Conservation (phyloP, 768 basidiomycete genomes). For the Amanita exitialis region DNA sequence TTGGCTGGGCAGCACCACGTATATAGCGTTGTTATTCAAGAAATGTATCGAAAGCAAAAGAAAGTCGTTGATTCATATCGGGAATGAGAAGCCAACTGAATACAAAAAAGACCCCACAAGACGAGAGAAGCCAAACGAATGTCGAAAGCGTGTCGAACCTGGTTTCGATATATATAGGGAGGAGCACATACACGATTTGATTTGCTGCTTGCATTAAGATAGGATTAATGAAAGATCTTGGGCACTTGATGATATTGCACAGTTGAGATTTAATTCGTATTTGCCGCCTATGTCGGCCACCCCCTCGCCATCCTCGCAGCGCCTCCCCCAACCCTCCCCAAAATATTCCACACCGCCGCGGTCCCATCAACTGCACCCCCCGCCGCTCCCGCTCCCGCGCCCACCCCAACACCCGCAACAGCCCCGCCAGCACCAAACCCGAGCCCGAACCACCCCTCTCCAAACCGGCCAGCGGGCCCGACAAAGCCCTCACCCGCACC, state of each 20-base stretch:
- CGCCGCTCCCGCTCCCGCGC: constrained; percentile 4
- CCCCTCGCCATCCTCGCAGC: constrained; percentile 69
- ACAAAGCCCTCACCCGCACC: constrained; percentile 61
- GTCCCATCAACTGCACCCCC: constrained; percentile 33
- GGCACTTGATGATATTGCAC: neutral
- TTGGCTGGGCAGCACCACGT: too few relatives aligned
- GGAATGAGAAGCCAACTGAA: too few relatives aligned
- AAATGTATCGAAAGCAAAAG: too few relatives aligned
- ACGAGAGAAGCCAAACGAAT: too few relatives aligned
- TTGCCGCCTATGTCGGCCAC: constrained; percentile 49
- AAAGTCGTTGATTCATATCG: too few relatives aligned
- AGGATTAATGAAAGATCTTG: neutral
- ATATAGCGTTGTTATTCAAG: too few relatives aligned
- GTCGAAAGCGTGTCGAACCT: too few relatives aligned
- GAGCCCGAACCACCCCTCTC: constrained; percentile 2
- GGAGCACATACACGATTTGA: neutral
- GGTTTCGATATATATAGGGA: too few relatives aligned
- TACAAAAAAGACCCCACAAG: too few relatives aligned
- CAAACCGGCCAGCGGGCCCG: constrained; percentile 2
- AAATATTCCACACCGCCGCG: constrained; percentile 54
- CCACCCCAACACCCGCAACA: constrained; percentile 7
- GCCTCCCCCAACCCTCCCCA: constrained; percentile 65
- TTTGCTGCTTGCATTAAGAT: neutral
- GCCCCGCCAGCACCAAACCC: constrained; percentile 7
- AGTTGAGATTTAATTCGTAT: neutral